phyloP scores from a whole-genome alignment of 2,329 filamentous ascomycete species.

The Tolypocladium sp. region DNA sequence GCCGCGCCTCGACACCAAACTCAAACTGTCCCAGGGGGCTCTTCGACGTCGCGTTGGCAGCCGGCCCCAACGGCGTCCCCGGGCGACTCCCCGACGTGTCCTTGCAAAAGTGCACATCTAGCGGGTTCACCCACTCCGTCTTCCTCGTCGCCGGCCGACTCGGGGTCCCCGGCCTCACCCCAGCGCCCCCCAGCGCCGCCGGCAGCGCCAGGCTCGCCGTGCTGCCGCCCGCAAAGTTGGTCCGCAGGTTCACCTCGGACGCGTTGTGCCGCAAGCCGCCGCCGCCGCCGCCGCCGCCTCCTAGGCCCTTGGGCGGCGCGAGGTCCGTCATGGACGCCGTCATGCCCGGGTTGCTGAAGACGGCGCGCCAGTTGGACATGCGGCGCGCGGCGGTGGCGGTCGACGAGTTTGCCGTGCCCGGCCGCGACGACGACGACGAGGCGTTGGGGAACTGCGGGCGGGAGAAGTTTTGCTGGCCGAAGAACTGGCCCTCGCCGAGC shows the following conservation, averaged over 20 bases:
- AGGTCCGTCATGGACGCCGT: constrained; percentile 38
- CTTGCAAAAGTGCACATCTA: constrained; percentile 35
- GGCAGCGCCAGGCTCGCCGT: constrained; percentile 24
- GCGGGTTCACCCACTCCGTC: constrained; percentile 35
- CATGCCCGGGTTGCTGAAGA: constrained; percentile 24
- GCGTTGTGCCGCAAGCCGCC: constrained; percentile 19
- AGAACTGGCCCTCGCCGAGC: constrained; percentile 24
- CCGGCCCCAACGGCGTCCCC: not conserved
- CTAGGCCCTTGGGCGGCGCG: constrained; percentile 14
- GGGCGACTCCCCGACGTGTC: constrained; percentile 10
- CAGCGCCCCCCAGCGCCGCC: constrained; percentile 19
- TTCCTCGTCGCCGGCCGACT: constrained; percentile 17
- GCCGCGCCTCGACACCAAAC: constrained; percentile 17
- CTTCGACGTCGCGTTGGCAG: constrained; percentile 13
- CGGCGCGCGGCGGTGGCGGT: constrained; percentile 8
- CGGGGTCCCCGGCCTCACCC: constrained; percentile 16
- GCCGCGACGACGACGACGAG: constrained; percentile 19
- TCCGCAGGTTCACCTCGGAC: constrained; percentile 27
- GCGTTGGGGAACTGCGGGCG: constrained; percentile 19
- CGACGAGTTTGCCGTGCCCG: constrained; percentile 29
- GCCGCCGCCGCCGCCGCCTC: constrained; percentile 12
- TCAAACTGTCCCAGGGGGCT: constrained; percentile 33
- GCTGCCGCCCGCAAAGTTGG: constrained; percentile 22
- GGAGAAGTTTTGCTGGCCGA: constrained; percentile 24
- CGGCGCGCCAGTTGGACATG: constrained; percentile 20